These are phyloP conservation scores for Fusarium dimerum DNA, from an alignment of 2,329 filamentous ascomycete genomes.

Conservation along the genomic window DNA sequence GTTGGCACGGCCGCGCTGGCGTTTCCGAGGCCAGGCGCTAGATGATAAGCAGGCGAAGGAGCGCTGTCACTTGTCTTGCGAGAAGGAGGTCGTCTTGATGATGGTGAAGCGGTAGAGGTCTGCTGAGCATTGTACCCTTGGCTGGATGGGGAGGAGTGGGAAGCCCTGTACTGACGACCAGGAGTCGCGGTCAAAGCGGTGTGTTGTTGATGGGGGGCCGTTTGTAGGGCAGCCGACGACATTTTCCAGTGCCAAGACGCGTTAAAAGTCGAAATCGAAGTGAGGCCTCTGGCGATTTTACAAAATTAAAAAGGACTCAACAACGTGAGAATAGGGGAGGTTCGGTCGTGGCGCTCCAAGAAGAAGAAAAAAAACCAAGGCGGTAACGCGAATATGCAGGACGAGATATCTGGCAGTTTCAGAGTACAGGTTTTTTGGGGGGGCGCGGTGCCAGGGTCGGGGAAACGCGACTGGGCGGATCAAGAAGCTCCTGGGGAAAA, in stretches of 20 bases:
- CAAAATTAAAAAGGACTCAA: slow-evolving; percentile 6
- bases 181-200: slow-evolving; percentile 50
- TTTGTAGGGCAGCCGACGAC: slow-evolving; percentile 63
- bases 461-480: slow-evolving; percentile 24
- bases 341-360: slow-evolving; percentile 15
- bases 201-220: slow-evolving; percentile 58
- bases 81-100: slow-evolving; percentile 54
- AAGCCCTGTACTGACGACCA: slow-evolving; percentile 53
- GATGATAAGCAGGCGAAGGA: slow-evolving; percentile 37
- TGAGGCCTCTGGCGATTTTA: slow-evolving; percentile 8
- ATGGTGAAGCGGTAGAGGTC: slow-evolving; percentile 48
- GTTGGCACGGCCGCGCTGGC: slow-evolving; percentile 42
- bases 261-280: slow-evolving; percentile 17
- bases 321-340: slow-evolving; percentile 13
- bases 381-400: slow-evolving; percentile 30
- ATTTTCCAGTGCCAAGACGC: slow-evolving; percentile 34
- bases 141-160: slow-evolving; percentile 52
- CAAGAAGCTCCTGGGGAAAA: slow-evolving; percentile 13
- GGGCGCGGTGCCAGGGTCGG: slow-evolving; percentile 21
- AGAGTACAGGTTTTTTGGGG: slow-evolving; percentile 20
- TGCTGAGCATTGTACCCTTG: slow-evolving; percentile 60
- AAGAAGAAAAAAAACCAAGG: slow-evolving; percentile 18
- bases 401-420: slow-evolving; percentile 32
- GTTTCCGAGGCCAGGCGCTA: slow-evolving; percentile 49
- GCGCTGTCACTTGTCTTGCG: slow-evolving; percentile 54